Evolutionary conservation across 495 filamentous ascomycete genomes (phyloP).

Genomic region (Penicillium riverlandense): DNA sequence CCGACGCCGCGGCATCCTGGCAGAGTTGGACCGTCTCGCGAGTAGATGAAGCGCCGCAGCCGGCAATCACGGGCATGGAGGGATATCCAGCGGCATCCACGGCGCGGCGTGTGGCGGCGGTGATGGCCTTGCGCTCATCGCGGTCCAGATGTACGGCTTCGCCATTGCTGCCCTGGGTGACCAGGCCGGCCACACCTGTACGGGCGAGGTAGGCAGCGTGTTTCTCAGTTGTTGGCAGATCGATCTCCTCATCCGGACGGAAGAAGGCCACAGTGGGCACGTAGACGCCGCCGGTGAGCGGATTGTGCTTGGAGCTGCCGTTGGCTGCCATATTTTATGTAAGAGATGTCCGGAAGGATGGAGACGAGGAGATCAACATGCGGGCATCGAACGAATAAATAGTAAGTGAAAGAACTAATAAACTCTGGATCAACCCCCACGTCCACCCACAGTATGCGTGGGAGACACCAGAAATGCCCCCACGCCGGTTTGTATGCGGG

Average conservation of each 20-base stretch:
- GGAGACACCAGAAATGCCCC: too few species aligned
- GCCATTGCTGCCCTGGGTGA: slow-evolving; percentile 86
- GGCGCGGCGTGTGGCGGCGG: slow-evolving; percentile 64
- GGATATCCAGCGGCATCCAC: slow-evolving; percentile 62
- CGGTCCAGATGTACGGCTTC: slow-evolving; percentile 77
- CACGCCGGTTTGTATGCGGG: too few species aligned
- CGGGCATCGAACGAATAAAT: not conserved
- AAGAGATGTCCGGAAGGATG: not conserved
- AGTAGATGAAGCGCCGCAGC: slow-evolving; percentile 77
- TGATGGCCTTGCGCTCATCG: slow-evolving; percentile 62
- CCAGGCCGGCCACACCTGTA: slow-evolving; percentile 71
- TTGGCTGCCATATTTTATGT: slow-evolving; percentile 14
- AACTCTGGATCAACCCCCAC: slow-evolving; percentile 10
- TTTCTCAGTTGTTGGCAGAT: slow-evolving; percentile 58
- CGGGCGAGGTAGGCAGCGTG: slow-evolving; percentile 80
- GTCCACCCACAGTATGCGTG: slow-evolving; percentile 1
- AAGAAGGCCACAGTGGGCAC: slow-evolving; percentile 69
- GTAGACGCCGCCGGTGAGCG: slow-evolving; percentile 50
- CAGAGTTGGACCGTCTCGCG: slow-evolving; percentile 78
- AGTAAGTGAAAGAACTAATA: too few species aligned
- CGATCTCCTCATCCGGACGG: slow-evolving; percentile 51
- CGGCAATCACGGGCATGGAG: slow-evolving; percentile 72
- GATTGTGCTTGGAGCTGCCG: slow-evolving; percentile 14
- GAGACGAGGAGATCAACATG: not conserved
- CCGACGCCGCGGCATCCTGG: slow-evolving; percentile 63